phyloP scores from a whole-genome alignment of 192 early-diverging fungal genomes.

The Globomyces pollinis-pini region DNA sequence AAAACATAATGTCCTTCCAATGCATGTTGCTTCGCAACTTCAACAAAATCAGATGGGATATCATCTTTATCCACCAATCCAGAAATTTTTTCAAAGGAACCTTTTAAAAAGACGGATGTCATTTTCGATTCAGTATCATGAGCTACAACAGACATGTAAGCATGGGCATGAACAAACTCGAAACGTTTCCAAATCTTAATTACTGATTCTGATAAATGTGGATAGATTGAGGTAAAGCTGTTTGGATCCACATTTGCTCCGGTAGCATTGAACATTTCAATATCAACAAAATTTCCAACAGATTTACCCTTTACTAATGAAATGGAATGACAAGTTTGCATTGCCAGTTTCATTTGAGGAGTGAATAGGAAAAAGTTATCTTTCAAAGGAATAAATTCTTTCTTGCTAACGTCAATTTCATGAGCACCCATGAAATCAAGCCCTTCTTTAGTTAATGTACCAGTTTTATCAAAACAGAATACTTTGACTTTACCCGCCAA shows the following conservation, averaged over 20 bases:
- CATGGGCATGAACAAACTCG: conserved; percentile 69
- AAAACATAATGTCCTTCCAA: conserved; percentile 75
- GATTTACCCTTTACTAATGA: conserved; percentile 44
- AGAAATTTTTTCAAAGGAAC: conserved; percentile 66
- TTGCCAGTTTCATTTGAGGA: conserved; percentile 17
- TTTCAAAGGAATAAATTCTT: conserved; percentile 12
- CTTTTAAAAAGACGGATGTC: conserved; percentile 62
- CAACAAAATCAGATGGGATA: conserved; percentile 52
- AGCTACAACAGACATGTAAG: conserved; percentile 65
- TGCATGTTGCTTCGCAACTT: conserved; percentile 49
- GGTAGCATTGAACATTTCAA: conserved; percentile 68
- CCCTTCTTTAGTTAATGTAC: conserved; percentile 68
- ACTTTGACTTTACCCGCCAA: conserved; percentile 67
- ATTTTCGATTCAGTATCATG: conserved; percentile 39
- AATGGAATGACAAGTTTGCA: conserved; percentile 60
- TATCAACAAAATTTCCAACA: conserved; percentile 69
- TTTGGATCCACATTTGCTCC: conserved; percentile 32
- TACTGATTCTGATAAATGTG: conserved; percentile 19
- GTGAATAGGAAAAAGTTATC: conserved; percentile 24
- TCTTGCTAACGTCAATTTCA: not conserved
- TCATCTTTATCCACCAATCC: conserved; percentile 33
- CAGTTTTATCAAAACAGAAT: conserved; percentile 76
- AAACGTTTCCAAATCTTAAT: conserved; percentile 45
- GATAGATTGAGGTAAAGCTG: conserved; percentile 41
- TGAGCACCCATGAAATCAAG: conserved; percentile 57